Evolutionary conservation across 108 stramenopile genomes (phyloP), one percentile per base, ranked within the genome.

Genomic region (Skeletonema tropicum): DNA sequence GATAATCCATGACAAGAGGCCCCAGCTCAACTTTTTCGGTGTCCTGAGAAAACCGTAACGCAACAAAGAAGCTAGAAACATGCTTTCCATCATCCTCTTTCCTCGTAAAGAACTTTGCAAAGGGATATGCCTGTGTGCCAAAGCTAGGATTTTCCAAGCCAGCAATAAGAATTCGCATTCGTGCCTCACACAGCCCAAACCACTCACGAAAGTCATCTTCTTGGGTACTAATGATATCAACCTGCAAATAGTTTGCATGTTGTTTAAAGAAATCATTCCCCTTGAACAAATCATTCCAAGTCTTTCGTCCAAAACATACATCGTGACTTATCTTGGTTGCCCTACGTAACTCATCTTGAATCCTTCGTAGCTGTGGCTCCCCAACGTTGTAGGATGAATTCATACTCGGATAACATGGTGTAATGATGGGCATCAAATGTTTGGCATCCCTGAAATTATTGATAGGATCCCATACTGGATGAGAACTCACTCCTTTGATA

Each of bases 401-500:
- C 97, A 97, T 97, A 42, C 89, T 83, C 11, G 99, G 99, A 80
- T 97, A 98, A 25, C 92, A 95, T 2, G 99, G 99, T 3, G 99
- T 99, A 73, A 99, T 91, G 74, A 99, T 98, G 8, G 99, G 99
- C 92, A 92, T 94, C 17, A 93, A 59, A 42, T 95, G 94, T 9
- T 61, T 84, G 5, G 89, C 60, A 74, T 96, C 97, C 8, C 93
- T 74, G 39, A 71, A 86, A 74, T 95, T 90, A 4, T 66, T 66
- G 3, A 57, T 41, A 19, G 96, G 96, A 75, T 97, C 89, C 94
- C 95, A 96, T 11, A 89, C 88, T 7, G 83, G 74, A 64, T 87
- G 73, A 17, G 49, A 58, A 8, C 60, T 36, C 3, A 83, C 83
- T 49, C 60, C 60, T 77, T 59, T 59, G 10, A 36, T 52, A 15